Conservation (phyloP, 331 rosid genomes). For the Ulmus americana region DNA sequence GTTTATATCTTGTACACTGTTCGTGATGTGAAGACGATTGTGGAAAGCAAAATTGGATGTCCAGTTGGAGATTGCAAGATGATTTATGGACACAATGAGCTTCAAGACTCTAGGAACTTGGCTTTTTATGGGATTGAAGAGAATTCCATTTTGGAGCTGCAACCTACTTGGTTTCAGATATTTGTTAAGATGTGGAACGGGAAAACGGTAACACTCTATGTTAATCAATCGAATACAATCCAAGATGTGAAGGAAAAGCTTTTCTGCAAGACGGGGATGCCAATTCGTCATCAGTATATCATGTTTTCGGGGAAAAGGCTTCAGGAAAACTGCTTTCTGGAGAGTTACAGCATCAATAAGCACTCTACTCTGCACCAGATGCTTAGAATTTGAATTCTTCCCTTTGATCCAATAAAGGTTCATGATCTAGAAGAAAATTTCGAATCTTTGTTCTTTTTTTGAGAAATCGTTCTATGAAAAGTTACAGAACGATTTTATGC, state of each 20-base stretch:
- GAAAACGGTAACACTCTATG: constrained; percentile 15
- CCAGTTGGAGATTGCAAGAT: constrained; percentile 5
- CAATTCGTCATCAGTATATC: not conserved
- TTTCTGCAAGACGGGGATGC: constrained; percentile 13
- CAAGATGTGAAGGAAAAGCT: constrained; percentile 13
- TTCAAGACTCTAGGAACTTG: constrained; percentile 28
- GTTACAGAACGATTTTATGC: not conserved
- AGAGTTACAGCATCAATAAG: constrained; percentile 19
- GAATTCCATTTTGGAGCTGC: constrained; percentile 13
- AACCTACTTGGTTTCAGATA: constrained; percentile 16
- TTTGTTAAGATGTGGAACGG: constrained; percentile 21
- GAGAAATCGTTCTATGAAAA: not conserved
- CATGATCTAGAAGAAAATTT: not conserved
- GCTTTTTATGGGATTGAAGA: constrained; percentile 31
- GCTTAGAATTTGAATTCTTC: not conserved
- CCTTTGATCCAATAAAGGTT: not conserved
- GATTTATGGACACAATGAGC: constrained; percentile 15
- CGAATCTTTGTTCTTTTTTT: not conserved
- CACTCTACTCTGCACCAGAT: constrained; percentile 32
- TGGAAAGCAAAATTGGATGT: constrained; percentile 13
- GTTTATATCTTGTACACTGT: constrained; percentile 15
- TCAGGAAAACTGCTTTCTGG: constrained; percentile 3
- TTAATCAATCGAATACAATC: constrained; percentile 11
- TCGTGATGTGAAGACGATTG: constrained; percentile 20
- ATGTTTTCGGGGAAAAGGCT: constrained; percentile 21